Evolutionary conservation across 2,329 filamentous ascomycete species (phyloP).

Genomic region (Coleophoma eucalyptorum): DNA sequence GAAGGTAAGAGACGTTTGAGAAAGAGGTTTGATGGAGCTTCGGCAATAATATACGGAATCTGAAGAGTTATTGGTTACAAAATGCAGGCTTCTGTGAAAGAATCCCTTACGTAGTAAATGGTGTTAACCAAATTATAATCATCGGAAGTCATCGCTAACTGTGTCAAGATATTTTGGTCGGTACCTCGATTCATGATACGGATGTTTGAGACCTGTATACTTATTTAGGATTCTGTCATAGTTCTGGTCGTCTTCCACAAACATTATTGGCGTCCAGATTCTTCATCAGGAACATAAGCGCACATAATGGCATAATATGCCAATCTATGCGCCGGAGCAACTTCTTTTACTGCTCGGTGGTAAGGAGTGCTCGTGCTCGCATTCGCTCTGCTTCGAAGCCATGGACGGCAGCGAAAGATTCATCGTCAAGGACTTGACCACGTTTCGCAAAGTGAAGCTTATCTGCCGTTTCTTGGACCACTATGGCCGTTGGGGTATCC

Average conservation of each 20-base stretch:
- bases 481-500: neutral
- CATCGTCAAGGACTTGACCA: constrained; percentile 5
- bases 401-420: constrained; percentile 3
- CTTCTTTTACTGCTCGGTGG: constrained; percentile 38
- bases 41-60: constrained; percentile 31
- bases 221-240: neutral
- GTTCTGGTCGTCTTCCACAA: neutral
- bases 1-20: constrained; percentile 31
- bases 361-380: constrained; percentile 28
- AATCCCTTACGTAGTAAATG: constrained; percentile 28
- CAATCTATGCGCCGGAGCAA: constrained; percentile 38
- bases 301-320: constrained; percentile 36
- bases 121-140: constrained; percentile 30
- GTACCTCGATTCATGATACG: constrained; percentile 32
- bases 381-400: constrained; percentile 29
- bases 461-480: neutral
- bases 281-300: constrained; percentile 27
- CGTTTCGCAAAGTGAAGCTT: constrained; percentile 3
- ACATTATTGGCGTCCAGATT: constrained; percentile 24
- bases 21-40: constrained; percentile 32
- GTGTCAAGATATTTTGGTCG: constrained; percentile 10
- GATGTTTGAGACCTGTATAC: constrained; percentile 29
- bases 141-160: constrained; percentile 26
- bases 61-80: constrained; percentile 15
- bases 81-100: too few relatives aligned